phyloP scores from a whole-genome alignment of 176 grass and related monocot genomes.

The Phoenix roebelenii region DNA sequence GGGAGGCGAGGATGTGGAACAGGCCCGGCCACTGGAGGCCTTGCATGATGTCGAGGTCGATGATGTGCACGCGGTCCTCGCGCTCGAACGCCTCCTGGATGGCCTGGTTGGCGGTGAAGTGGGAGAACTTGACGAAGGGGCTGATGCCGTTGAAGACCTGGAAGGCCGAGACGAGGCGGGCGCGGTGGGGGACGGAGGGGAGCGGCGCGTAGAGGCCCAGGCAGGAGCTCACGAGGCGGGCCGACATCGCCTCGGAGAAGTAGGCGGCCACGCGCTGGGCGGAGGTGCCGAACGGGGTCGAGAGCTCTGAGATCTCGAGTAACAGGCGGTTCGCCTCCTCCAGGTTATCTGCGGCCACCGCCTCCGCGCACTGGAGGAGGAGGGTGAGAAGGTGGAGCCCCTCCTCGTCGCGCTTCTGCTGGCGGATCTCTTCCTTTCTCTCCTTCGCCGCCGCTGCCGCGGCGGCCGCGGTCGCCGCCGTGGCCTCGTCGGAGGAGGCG shows the following conservation, averaged over 20 bases:
- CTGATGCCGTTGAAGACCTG: constrained; percentile 97
- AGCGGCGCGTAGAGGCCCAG: constrained; percentile 84
- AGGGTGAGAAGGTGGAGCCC: constrained; percentile 20
- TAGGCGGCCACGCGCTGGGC: constrained; percentile 73
- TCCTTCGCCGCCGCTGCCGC: not conserved
- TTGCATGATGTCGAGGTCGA: constrained; percentile 99
- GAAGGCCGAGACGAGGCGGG: constrained; percentile 63
- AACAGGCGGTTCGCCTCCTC: constrained; percentile 24
- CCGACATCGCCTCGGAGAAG: constrained; percentile 97
- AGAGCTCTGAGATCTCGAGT: constrained; percentile 26
- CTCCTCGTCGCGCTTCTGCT: constrained; percentile 24
- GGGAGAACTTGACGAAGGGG: constrained; percentile 95
- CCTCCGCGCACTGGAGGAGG: constrained; percentile 23
- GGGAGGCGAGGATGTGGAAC: constrained; percentile 94
- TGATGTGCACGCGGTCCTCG: constrained; percentile 91
- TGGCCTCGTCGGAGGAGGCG: constrained; percentile 14
- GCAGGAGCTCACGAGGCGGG: constrained; percentile 77
- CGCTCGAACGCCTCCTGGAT: constrained; percentile 96
- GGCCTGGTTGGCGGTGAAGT: constrained; percentile 97
- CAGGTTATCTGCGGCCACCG: constrained; percentile 24
- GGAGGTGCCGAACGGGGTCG: constrained; percentile 33
- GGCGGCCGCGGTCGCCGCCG: not conserved
- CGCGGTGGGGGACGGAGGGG: constrained; percentile 18
- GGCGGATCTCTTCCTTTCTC: constrained; percentile 7
- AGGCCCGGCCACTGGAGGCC: constrained; percentile 94